Percentiles rank a stretch among this genome's conserved stretches.
phyloP scores from a whole-genome alignment of 108 stramenopile genomes.

The Cyclotella cryptica region DNA sequence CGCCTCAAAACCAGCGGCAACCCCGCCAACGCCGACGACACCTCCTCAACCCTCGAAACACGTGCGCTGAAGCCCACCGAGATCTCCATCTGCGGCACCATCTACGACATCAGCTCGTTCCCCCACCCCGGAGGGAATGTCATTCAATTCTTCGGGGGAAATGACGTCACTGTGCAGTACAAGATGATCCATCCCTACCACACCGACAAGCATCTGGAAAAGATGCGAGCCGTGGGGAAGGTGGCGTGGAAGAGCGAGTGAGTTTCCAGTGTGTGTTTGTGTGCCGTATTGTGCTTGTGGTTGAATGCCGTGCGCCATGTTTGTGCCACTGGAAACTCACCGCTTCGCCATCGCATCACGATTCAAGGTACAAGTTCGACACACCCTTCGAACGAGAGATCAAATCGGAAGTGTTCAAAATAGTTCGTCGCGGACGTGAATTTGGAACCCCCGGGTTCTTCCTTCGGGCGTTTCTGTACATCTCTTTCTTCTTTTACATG shows the following conservation, averaged over 20 bases:
- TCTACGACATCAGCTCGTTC: slow-evolving; percentile 81
- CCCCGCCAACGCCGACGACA: not conserved
- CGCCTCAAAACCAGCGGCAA: slow-evolving; percentile 10
- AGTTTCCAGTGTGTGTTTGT: slow-evolving; percentile 38
- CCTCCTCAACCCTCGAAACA: not conserved
- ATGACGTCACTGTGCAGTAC: slow-evolving; percentile 90
- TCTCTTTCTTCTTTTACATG: slow-evolving; percentile 69
- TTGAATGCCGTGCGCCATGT: not conserved
- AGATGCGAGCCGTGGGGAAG: slow-evolving; percentile 87
- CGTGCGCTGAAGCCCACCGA: slow-evolving; percentile 19
- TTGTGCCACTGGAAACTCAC: slow-evolving; percentile 1
- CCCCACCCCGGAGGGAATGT: slow-evolving; percentile 88
- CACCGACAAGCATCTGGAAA: slow-evolving; percentile 85
- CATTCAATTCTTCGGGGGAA: slow-evolving; percentile 86
- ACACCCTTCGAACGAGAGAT: slow-evolving; percentile 89
- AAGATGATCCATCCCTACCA: slow-evolving; percentile 95
- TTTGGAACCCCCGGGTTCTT: slow-evolving; percentile 86
- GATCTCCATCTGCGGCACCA: slow-evolving; percentile 77
- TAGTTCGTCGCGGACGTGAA: slow-evolving; percentile 85
- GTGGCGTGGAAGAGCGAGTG: slow-evolving; percentile 71
- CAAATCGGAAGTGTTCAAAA: slow-evolving; percentile 90
- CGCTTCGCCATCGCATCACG: not conserved
- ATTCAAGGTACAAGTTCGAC: slow-evolving; percentile 80
- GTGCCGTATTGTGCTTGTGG: not conserved
- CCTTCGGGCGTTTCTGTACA: slow-evolving; percentile 72